Base-by-base conservation (phyloP, 495 filamentous ascomycete species). In the Penicillium simplicissimum region DNA sequence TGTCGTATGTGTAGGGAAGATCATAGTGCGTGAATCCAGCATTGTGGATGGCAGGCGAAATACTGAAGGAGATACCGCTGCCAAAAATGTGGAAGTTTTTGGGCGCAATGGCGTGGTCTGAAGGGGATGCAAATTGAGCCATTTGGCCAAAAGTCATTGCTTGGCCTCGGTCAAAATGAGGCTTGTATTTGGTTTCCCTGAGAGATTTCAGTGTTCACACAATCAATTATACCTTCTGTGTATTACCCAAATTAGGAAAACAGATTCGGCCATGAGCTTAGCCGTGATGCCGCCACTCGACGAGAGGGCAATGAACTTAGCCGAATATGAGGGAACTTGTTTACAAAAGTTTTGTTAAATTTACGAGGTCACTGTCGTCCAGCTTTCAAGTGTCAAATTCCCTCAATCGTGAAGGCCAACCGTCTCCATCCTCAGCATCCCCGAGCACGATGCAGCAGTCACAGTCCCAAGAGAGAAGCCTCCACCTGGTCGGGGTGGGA, bases 41-140 rank as follows among this genome's bases (percentile, higher is more conserved):
- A 57, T 80, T 85, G 67, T 91, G 88, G 81, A 91, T 91, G 1
- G 84, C 83, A 7, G 88, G 88, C 0, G 86, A 89, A 31, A 89
- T 77, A 52, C 85, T 89, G 74, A 87, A 87, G 15, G 81, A 84
- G 25, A 90, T 85, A 52, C 80, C 84, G 8, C 82, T 83, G 8
- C 88, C 89, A 36, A 88, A 78, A 45, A 88, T 84, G 67, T 87
- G 88, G 68, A 66, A 71, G 53, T 64, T 34, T 31, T 56, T 60
- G 0, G 62, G 35, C 6, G 38, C 11, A 8, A 23, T 8, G 23
- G 19, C 28, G 10, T 23, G 31, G 1, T 28, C 35, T 15, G 63
- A 57, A 13, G 55, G 3, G 14, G 45, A 56, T 36, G 3, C 11
- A 7, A 21, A 42, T 40, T 25, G 36, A 19, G 52, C 10, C 52